Conservation (phyloP, 1,284 basidiomycete species). For the Ganoderma lingzhi region DNA sequence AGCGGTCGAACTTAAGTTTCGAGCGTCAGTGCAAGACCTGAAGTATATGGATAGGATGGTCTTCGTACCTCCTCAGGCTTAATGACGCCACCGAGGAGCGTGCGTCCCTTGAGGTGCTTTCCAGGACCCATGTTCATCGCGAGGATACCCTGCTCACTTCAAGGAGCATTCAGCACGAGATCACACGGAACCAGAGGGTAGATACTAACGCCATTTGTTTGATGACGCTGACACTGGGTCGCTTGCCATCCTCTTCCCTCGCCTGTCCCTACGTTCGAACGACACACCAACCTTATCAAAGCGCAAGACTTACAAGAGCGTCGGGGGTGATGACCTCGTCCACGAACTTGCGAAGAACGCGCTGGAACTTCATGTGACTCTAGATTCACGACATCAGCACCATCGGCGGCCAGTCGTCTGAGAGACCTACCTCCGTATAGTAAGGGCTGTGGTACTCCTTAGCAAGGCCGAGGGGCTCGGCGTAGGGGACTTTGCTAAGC, state of each 20-base stretch:
- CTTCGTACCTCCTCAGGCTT: conserved; percentile 76
- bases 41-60: background rate
- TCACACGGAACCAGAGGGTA: background rate
- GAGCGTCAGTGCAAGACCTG: background rate
- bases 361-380: conserved; percentile 59
- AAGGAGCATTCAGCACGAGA: background rate
- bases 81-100: conserved; percentile 82
- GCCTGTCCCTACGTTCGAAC: conserved; percentile 47
- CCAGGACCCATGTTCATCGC: conserved; percentile 92
- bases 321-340: conserved; percentile 61
- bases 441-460: conserved; percentile 77
- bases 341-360: conserved; percentile 56
- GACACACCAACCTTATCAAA: background rate
- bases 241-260: conserved; percentile 83
- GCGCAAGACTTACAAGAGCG: conserved; percentile 45
- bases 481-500: conserved; percentile 76
- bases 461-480: conserved; percentile 82
- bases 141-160: conserved; percentile 74
- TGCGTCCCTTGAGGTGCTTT: conserved; percentile 84
- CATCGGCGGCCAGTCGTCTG: background rate
- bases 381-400: conserved; percentile 31
- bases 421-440: conserved; percentile 55
- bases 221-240: conserved; percentile 67
- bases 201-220: conserved; percentile 74
- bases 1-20: conserved; percentile 68